Percentiles rank a stretch among this genome's conserved stretches.
These are phyloP conservation scores for Aspergillus hiratsukae DNA, from an alignment of 2,329 filamentous ascomycete genomes.

Conservation along the genomic window DNA sequence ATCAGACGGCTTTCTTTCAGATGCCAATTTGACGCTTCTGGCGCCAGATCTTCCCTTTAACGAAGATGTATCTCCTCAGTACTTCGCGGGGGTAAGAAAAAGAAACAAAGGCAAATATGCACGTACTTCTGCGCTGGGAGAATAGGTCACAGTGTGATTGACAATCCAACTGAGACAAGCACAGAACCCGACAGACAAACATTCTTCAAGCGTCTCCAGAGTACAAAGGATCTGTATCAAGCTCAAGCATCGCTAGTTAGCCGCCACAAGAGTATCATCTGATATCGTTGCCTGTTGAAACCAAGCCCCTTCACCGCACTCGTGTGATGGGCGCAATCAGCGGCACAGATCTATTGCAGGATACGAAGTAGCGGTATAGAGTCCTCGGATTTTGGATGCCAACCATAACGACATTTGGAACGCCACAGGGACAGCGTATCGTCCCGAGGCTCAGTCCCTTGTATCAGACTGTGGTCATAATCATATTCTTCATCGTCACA, in stretches of 20 bases:
- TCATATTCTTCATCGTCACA: slow-evolving; percentile 4
- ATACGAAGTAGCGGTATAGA: slow-evolving; percentile 17
- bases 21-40: neutral
- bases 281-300: slow-evolving; percentile 4
- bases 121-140: neutral
- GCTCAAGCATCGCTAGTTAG: neutral
- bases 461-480: neutral
- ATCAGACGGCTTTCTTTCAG: neutral
- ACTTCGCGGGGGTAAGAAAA: neutral
- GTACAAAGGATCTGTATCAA: neutral
- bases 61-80: neutral
- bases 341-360: neutral
- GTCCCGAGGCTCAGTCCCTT: neutral
- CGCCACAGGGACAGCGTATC: neutral
- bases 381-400: neutral
- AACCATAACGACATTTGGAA: neutral
- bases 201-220: neutral
- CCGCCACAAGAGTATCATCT: slow-evolving; percentile 2
- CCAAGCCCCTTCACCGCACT: slow-evolving; percentile 6
- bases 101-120: neutral
- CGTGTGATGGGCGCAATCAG: slow-evolving; percentile 16
- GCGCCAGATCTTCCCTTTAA: neutral
- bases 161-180: neutral
- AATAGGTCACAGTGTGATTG: neutral
- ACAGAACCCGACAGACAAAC: neutral